These are phyloP conservation scores for Fusarium sp. DNA, from an alignment of 2,329 filamentous ascomycete species.

Conservation along the genomic window DNA sequence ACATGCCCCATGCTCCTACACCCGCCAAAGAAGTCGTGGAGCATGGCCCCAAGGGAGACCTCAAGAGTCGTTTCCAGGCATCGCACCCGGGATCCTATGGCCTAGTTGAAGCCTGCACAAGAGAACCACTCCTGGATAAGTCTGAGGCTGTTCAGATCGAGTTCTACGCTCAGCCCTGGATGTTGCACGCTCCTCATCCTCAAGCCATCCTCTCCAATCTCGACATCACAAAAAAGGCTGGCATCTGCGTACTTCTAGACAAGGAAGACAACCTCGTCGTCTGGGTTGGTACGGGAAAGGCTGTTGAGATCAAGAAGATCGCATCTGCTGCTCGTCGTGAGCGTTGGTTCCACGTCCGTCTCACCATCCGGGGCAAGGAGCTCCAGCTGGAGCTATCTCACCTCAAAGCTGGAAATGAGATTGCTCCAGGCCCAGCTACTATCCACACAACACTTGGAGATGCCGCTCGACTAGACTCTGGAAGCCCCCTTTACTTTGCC, in stretches of 20 bases:
- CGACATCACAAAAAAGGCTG: neutral
- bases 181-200: neutral
- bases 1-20: conserved; percentile 5
- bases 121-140: neutral
- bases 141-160: neutral
- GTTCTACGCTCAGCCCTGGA: neutral
- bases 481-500: neutral
- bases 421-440: neutral
- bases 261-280: neutral
- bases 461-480: neutral
- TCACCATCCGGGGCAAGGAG: neutral
- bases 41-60: conserved; percentile 8
- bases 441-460: neutral
- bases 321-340: neutral
- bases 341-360: neutral
- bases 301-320: neutral
- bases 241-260: neutral
- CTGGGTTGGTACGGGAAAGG: neutral
- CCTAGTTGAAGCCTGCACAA: neutral
- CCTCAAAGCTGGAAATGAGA: neutral
- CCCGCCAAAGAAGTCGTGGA: conserved; percentile 17
- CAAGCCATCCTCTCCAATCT: neutral
- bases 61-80: neutral
- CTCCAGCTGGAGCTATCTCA: neutral
- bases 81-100: neutral